Evolutionary conservation across 179 eudicot genomes (phyloP), one percentile per base, ranked within the genome.

Genomic region (Silene vulgaris): DNA sequence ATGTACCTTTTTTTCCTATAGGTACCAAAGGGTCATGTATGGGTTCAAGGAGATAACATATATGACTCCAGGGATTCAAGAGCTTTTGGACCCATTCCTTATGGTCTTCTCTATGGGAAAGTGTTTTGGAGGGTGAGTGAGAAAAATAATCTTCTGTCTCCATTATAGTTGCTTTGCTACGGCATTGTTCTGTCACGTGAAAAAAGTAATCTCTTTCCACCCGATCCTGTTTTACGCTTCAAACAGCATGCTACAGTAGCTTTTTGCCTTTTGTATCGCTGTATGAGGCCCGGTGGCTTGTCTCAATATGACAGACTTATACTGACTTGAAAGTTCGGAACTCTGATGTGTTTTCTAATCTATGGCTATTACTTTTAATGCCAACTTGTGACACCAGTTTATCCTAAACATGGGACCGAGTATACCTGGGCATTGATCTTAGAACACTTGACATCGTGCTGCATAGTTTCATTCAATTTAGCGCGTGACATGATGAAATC

Each of bases 1-100:
- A 8, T 28, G 19, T 60, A 7, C 32, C 2, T 4, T n/a, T 61
- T 1, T 48, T 8, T 45, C 9, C 3, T 80, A 16, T 52, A 91
- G 97, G 92, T 93, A 20, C 97, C 97, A 73, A 85, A 89, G 82
- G 97, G 97, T 73, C 91, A 89, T 86, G 77, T 91, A 63, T 93
- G 97, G 98, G 78, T 91, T 16, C 91, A 91, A 72, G 98, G 98
- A 62, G 98, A 93, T 78, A 93, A 93, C 71, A 80, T 81, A 50
- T 86, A 87, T 72, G 73, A 37, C 16, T 87, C 92, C 5, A 76
- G 65, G 23, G 98, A 93, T 86, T 93, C 98, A 37, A 88, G 90
- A 74, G 67, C 71, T 7, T 93, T 87, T 84, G 98, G 98, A 9
- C 79, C 97, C 56, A 86, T 93, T 81, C 97, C 98, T 72, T 89